Evolutionary conservation across 1,139 yeast species (phyloP).

Genomic region (Pichia sp.): DNA sequence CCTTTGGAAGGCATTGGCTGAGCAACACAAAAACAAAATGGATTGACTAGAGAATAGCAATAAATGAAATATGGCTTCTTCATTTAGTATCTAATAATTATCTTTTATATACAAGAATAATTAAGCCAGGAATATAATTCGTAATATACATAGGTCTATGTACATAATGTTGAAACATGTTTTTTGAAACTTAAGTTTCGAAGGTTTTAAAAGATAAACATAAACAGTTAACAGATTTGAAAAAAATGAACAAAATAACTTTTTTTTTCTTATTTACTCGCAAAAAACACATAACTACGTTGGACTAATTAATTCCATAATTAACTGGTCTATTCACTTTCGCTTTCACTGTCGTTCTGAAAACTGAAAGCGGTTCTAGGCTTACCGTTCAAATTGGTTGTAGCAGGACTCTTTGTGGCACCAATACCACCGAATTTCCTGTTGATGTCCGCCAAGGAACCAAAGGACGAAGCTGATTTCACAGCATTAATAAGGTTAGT

Average conservation of each 20-base stretch:
- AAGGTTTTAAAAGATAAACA: not conserved
- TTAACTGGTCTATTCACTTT: constrained; percentile 10
- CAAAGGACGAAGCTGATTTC: constrained; percentile 8
- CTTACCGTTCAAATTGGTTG: not conserved
- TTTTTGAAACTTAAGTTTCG: not conserved
- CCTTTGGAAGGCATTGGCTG: constrained; percentile 30
- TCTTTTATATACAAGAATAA: not conserved
- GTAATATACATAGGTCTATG: not conserved
- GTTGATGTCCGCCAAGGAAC: constrained; percentile 12
- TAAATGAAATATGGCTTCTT: too few relatives aligned
- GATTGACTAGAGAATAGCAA: not conserved
- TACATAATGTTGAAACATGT: not conserved
- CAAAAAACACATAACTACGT: not conserved
- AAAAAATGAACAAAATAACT: not conserved
- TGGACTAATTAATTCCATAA: constrained; percentile 16
- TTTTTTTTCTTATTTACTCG: not conserved
- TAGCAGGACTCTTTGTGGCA: not conserved
- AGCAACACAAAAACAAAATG: constrained; percentile 11
- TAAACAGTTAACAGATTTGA: not conserved
- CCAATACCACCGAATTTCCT: constrained; percentile 7
- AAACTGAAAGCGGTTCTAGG: constrained; percentile 4
- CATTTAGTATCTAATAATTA: not conserved
- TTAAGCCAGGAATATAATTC: not conserved
- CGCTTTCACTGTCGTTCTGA: constrained; percentile 13
- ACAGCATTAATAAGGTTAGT: constrained; percentile 9